These are phyloP conservation scores for Fusarium incarnatum DNA, from an alignment of 2,329 filamentous ascomycete species.

Conservation along the genomic window DNA sequence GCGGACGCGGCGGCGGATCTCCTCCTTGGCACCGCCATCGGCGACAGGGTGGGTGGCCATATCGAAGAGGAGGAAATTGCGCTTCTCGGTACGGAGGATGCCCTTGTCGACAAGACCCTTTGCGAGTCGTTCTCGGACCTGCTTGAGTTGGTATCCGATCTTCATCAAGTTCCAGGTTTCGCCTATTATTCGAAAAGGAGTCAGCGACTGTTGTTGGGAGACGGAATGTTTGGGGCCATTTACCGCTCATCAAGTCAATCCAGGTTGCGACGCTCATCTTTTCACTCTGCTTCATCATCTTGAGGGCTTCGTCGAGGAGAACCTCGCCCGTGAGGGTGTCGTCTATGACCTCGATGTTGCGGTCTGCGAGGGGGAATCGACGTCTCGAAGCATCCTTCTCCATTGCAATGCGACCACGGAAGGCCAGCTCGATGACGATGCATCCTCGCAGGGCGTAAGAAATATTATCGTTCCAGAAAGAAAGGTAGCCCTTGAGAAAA, in stretches of 20 bases:
- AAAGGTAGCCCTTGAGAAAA: conserved; percentile 83
- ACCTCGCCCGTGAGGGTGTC: conserved; percentile 97
- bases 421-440: conserved; percentile 97
- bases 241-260: conserved; percentile 99
- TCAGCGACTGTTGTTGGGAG: conserved; percentile 26
- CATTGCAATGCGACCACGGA: conserved; percentile 97
- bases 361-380: conserved; percentile 91
- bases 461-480: conserved; percentile 99
- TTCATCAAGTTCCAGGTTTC: conserved; percentile 99
- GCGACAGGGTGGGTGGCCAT: conserved; percentile 99
- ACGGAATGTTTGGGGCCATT: conserved; percentile 34
- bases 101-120: conserved; percentile 99
- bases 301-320: conserved; percentile 94
- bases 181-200: conserved; percentile 64
- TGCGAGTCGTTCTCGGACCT: conserved; percentile 95
- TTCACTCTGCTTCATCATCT: conserved; percentile 99
- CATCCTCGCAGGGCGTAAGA: conserved; percentile 97
- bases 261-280: conserved; percentile 99
- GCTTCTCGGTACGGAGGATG: conserved; percentile 97
- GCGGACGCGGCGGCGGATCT: conserved; percentile 91
- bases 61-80: conserved; percentile 99
- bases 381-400: conserved; percentile 93
- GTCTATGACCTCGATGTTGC: conserved; percentile 96
- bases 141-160: conserved; percentile 99
- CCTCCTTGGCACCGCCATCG: conserved; percentile 96